Evolutionary conservation across 169 alveolate genomes (phyloP), one percentile per base, ranked within the genome.

Genomic region (Plasmodium relictum): DNA sequence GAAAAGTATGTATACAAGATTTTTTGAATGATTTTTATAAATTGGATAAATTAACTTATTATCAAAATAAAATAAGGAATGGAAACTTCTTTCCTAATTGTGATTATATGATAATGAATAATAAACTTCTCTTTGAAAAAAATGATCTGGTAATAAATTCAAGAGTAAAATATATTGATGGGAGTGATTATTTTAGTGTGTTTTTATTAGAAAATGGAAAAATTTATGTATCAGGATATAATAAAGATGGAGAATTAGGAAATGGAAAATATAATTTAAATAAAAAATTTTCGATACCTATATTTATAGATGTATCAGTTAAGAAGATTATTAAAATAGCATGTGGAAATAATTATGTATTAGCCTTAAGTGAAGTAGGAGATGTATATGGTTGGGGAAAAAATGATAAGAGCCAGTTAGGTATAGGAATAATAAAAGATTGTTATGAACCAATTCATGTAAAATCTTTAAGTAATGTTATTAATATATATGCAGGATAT

Each of bases 161-260:
- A 0, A 92, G 74, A 58, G 87, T 92, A 16, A 89, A 68, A 39
- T 90, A 68, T 48, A 94, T 97, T 39, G 97, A 97, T 2, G 96
- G 98, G 52, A 98, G 99, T 56, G 92, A 95, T 14, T 93, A 95
- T 72, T 98, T 95, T 91, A 93, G 94, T 8, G 42, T 97, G 93
- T 95, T 93, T 91, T 71, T 93, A 52, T 73, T 96, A 24, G 97
- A 94, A 16, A 94, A 94, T 68, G 99, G 99, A 5, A 73, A 93
- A 37, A 95, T 98, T 9, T 97, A 94, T 94, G 88, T 98, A 9
- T 97, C 99, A 98, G 99, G 99, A 3, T 97, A 96, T 45, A 96
- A 98, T 56, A 93, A 96, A 44, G 94, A 95, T 80, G 99, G 99
- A 74, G 98, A 98, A 91, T 95, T 97, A 24, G 99, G 99, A 18